phyloP scores from a whole-genome alignment of 441 rosid species.

The Gossypium schwendimanii region DNA sequence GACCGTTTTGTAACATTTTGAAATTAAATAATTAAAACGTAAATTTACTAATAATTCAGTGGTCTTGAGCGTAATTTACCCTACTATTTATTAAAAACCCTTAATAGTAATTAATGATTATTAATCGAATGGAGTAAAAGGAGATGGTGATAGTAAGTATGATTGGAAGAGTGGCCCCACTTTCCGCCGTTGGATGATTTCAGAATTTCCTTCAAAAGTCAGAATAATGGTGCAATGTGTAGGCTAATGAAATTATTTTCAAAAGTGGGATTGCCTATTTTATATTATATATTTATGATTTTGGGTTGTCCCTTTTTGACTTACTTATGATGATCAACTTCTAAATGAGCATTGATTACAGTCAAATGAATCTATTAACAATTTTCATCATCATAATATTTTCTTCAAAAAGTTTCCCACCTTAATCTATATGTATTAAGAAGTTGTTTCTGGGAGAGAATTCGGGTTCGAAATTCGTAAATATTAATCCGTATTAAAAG shows the following conservation, averaged over 20 bases:
- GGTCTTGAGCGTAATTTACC: accelerated
- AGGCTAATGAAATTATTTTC: neutral
- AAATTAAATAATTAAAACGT: too few species aligned
- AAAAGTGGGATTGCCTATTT: slow-evolving; percentile 16
- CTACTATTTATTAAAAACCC: too few species aligned
- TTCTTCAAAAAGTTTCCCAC: neutral
- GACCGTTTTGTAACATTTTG: too few species aligned
- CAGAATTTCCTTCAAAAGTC: slow-evolving; percentile 1
- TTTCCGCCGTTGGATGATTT: slow-evolving; percentile 37
- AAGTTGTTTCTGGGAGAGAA: too few species aligned
- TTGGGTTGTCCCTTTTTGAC: slow-evolving; percentile 7
- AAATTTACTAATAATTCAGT: too few species aligned
- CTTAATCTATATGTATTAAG: too few species aligned
- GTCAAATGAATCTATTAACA: neutral
- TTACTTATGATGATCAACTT: neutral
- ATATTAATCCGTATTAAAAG: too few species aligned
- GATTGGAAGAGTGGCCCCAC: slow-evolving; percentile 33
- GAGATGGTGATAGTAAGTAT: slow-evolving; percentile 17
- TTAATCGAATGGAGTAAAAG: neutral
- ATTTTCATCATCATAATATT: neutral
- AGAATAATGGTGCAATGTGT: slow-evolving; percentile 24
- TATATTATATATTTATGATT: neutral
- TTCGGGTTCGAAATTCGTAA: too few species aligned
- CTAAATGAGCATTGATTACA: slow-evolving; percentile 11
- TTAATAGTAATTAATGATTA: neutral